These are phyloP conservation scores for Diutina siamensis DNA, from an alignment of 1,139 yeast genomes.

Conservation along the genomic window DNA sequence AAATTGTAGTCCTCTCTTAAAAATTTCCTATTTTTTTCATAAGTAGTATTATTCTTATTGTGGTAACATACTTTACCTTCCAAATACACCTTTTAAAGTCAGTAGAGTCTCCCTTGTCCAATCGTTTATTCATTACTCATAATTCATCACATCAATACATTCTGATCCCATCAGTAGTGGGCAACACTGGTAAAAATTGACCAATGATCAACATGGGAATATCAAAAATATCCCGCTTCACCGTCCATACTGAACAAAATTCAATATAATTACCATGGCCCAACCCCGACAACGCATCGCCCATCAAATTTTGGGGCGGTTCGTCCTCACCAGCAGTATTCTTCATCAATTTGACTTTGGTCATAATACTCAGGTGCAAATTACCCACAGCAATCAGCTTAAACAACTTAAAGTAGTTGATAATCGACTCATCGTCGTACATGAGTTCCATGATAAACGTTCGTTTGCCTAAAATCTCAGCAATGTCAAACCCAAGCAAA, in stretches of 20 bases:
- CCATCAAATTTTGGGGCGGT: neutral
- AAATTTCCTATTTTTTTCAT: too few relatives aligned
- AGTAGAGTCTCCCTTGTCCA: too few relatives aligned
- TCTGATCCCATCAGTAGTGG: slow-evolving; percentile 14
- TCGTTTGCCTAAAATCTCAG: slow-evolving; percentile 38
- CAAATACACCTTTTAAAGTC: too few relatives aligned
- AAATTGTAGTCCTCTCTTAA: too few relatives aligned
- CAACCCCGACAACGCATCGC: slow-evolving; percentile 11
- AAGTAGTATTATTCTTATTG: too few relatives aligned
- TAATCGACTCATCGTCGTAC: slow-evolving; percentile 37
- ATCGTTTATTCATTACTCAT: neutral
- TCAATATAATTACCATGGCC: slow-evolving; percentile 23
- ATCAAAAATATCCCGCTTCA: slow-evolving; percentile 78
- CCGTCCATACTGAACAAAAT: slow-evolving; percentile 53
- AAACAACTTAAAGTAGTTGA: slow-evolving; percentile 32
- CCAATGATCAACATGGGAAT: slow-evolving; percentile 54
- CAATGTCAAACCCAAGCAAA: slow-evolving; percentile 43
- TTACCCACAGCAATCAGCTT: slow-evolving; percentile 41
- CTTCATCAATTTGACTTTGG: slow-evolving; percentile 34
- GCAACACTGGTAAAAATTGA: slow-evolving; percentile 35
- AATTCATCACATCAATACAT: neutral
- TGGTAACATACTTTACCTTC: too few relatives aligned
- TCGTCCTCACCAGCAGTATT: slow-evolving; percentile 10
- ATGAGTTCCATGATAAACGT: slow-evolving; percentile 41
- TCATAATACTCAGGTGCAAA: slow-evolving; percentile 37